Evolutionary conservation across 1,284 basidiomycete species (phyloP).

Genomic region (Ceratobasidium sp.): DNA sequence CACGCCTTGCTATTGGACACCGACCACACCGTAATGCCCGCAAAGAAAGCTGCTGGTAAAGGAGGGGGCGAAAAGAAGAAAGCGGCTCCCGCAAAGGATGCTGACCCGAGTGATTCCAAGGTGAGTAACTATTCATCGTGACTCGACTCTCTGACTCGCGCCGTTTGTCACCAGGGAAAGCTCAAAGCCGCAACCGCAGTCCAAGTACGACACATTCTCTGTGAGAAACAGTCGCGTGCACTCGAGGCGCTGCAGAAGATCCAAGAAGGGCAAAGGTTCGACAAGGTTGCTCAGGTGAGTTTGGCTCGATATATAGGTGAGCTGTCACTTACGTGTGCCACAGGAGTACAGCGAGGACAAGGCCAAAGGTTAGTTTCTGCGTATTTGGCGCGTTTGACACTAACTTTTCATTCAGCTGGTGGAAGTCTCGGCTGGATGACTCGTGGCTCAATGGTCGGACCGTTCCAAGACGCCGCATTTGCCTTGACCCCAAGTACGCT

Average conservation of each 20-base stretch:
- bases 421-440: conserved; percentile 85
- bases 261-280: conserved; percentile 75
- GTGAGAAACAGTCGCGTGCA: conserved; percentile 82
- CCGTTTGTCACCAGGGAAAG: conserved; percentile 15
- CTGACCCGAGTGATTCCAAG: conserved; percentile 37
- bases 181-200: conserved; percentile 77
- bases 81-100: conserved; percentile 26
- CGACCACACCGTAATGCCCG: conserved; percentile 21
- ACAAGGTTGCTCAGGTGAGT: conserved; percentile 68
- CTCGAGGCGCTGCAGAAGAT: conserved; percentile 78
- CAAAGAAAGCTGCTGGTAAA: conserved; percentile 28
- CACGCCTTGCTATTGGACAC: conserved; percentile 19
- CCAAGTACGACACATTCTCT: conserved; percentile 84
- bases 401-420: conserved; percentile 61
- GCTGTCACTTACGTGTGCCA: conserved; percentile 3
- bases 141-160: neutral
- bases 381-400: neutral
- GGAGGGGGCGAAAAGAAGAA: conserved; percentile 41
- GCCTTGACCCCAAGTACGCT: conserved; percentile 75
- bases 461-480: conserved; percentile 85
- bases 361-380: conserved; percentile 67
- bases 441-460: conserved; percentile 67
- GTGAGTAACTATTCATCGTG: neutral
- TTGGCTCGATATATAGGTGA: neutral
- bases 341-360: conserved; percentile 88